Conservation (phyloP, 2,329 filamentous ascomycete genomes). For the Hysterium pulicare region DNA sequence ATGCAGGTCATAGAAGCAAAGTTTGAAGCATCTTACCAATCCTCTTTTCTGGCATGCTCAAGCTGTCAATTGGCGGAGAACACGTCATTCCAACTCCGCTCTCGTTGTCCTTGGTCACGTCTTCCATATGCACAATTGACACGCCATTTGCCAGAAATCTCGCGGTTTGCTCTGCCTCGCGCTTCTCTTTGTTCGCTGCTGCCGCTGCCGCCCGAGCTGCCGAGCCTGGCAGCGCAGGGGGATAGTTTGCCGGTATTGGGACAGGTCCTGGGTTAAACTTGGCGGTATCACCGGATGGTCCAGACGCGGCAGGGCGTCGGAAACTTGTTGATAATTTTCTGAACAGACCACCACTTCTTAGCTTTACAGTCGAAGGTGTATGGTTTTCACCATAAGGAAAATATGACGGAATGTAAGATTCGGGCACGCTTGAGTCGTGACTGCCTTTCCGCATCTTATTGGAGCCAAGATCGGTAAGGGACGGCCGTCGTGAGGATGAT, state of each 20-base stretch:
- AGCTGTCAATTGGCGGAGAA: slow-evolving; percentile 29
- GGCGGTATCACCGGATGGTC: slow-evolving; percentile 23
- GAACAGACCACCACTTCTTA: no score
- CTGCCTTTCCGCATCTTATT: slow-evolving; percentile 1
- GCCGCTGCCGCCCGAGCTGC: slow-evolving; percentile 35
- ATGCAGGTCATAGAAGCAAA: slow-evolving; percentile 5
- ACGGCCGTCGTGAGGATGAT: slow-evolving; percentile 28
- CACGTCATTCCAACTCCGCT: slow-evolving; percentile 38
- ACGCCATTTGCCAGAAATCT: slow-evolving; percentile 24
- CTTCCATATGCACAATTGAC: slow-evolving; percentile 10
- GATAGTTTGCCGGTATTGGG: slow-evolving; percentile 18
- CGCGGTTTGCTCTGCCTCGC: slow-evolving; percentile 31
- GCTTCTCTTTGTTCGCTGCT: slow-evolving; percentile 27
- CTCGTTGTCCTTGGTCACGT: slow-evolving; percentile 36
- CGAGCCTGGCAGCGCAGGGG: slow-evolving; percentile 9
- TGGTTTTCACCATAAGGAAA: no score
- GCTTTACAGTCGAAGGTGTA: no score
- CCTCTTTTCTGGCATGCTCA: slow-evolving; percentile 31
- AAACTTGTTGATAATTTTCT: no score
- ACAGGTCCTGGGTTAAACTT: slow-evolving; percentile 22
- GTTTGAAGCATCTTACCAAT: slow-evolving; percentile 24
- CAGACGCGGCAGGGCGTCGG: slow-evolving; percentile 27
- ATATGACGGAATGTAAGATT: slow-evolving; percentile 17
- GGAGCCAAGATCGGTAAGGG: slow-evolving; percentile 10
- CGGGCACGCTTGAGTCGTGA: slow-evolving; percentile 19